Percentiles rank a stretch among this genome's conserved stretches.
Conservation (phyloP, 129 eudicot genomes). For the Flaveria bidentis region DNA sequence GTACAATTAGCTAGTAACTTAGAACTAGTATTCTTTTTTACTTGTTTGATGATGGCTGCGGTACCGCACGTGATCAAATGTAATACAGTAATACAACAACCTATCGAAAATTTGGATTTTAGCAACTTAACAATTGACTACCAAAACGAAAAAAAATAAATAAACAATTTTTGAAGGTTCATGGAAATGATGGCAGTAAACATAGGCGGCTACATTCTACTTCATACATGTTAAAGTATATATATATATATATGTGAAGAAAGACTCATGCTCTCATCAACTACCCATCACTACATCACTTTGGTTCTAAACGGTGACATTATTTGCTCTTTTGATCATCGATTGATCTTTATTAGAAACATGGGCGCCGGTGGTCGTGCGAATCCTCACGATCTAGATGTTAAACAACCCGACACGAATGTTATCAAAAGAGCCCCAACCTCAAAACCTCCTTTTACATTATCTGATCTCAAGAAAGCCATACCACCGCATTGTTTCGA, state of each 20-base stretch:
- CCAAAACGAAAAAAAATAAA: background rate
- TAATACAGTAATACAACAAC: background rate
- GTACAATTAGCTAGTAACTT: too few species aligned
- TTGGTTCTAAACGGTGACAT: background rate
- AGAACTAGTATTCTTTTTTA: too few species aligned
- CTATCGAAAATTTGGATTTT: background rate
- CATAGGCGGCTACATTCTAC: conserved; percentile 2
- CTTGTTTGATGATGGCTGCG: too few species aligned
- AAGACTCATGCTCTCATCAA: background rate
- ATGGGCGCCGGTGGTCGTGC: conserved; percentile 47
- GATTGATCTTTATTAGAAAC: background rate
- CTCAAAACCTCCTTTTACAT: conserved; percentile 52
- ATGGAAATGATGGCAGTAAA: background rate
- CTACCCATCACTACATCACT: background rate
- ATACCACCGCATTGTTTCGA: conserved; percentile 61
- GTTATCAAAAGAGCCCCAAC: conserved; percentile 43
- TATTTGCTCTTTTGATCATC: background rate
- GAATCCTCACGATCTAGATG: conserved; percentile 13
- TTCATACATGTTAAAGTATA: background rate
- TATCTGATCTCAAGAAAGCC: conserved; percentile 51
- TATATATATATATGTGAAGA: background rate
- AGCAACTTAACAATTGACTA: background rate
- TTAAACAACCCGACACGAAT: conserved; percentile 12
- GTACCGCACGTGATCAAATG: too few species aligned
- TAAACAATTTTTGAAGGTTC: background rate